A percentile compares a stretch with the other conserved stretches of the same genome.
These are phyloP conservation scores for Scheffersomyces cryptocercus DNA, from an alignment of 1,139 yeast genomes.

Conservation along the genomic window DNA sequence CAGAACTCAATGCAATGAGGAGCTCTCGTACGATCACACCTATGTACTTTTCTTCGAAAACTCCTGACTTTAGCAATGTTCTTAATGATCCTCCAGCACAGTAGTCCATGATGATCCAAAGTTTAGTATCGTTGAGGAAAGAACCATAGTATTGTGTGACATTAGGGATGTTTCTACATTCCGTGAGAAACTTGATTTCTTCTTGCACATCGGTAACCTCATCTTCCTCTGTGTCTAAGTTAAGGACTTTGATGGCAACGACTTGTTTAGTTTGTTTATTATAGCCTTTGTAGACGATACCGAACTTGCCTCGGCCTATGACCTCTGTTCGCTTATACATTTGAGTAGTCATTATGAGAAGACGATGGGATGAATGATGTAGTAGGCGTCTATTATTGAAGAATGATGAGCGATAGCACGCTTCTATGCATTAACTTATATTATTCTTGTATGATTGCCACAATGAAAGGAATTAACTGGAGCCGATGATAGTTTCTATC, in stretches of 20 bases:
- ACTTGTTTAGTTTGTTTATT: slow-evolving; percentile 66
- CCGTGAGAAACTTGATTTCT: slow-evolving; percentile 84
- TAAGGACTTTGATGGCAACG: slow-evolving; percentile 90
- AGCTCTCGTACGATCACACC: slow-evolving; percentile 83
- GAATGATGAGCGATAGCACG: no score
- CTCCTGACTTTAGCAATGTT: slow-evolving; percentile 84
- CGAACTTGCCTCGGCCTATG: slow-evolving; percentile 95
- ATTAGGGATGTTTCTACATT: slow-evolving; percentile 81
- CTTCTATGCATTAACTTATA: no score
- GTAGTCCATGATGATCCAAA: slow-evolving; percentile 98
- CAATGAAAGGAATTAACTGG: no score
- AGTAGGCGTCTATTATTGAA: no score
- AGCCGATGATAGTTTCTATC: no score
- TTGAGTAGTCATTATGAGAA: no score
- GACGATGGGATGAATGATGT: no score
- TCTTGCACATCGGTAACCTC: slow-evolving; percentile 94
- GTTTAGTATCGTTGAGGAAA: slow-evolving; percentile 77
- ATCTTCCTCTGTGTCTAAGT: slow-evolving; percentile 89
- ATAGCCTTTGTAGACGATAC: slow-evolving; percentile 88
- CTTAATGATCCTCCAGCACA: slow-evolving; percentile 97
- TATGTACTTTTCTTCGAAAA: slow-evolving; percentile 79
- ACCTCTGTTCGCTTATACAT: slow-evolving; percentile 80
- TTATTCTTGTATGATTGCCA: no score
- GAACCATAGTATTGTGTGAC: slow-evolving; percentile 93
- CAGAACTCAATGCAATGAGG: slow-evolving; percentile 72